These are phyloP conservation scores for Cordyceps cateniannulata DNA, from an alignment of 2,329 filamentous ascomycete genomes.

Conservation along the genomic window DNA sequence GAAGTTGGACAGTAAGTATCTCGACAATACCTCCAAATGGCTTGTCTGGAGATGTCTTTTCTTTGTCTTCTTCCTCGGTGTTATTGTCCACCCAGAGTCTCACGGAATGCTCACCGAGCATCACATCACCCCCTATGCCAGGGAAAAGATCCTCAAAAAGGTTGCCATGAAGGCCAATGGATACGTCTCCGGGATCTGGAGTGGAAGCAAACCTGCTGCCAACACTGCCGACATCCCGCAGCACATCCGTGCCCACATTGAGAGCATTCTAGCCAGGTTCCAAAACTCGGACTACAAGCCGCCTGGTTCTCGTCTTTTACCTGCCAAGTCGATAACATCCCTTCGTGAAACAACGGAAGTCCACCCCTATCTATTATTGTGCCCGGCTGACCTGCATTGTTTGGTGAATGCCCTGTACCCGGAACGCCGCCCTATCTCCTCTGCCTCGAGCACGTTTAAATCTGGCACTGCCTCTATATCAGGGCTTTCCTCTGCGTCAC, in stretches of 20 bases:
- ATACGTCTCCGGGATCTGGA: constrained; percentile 74
- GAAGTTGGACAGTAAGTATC: constrained; percentile 65
- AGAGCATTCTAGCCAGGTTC: constrained; percentile 64
- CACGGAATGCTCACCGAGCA: constrained; percentile 76
- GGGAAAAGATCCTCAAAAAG: constrained; percentile 73
- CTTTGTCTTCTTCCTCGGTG: constrained; percentile 74
- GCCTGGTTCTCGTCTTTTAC: constrained; percentile 53
- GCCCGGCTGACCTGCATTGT: constrained; percentile 71
- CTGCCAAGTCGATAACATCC: constrained; percentile 65
- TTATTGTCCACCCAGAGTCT: constrained; percentile 83
- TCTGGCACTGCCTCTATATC: constrained; percentile 62
- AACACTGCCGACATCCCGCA: constrained; percentile 44
- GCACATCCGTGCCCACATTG: constrained; percentile 61
- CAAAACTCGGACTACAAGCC: constrained; percentile 44
- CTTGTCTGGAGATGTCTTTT: constrained; percentile 91
- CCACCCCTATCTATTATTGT: constrained; percentile 73
- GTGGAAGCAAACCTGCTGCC: constrained; percentile 50
- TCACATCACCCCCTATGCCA: constrained; percentile 84
- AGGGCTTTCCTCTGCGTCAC: constrained; percentile 63
- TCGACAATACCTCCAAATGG: constrained; percentile 72
- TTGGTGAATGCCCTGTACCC: constrained; percentile 81
- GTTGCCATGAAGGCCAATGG: constrained; percentile 76
- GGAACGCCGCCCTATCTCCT: constrained; percentile 59
- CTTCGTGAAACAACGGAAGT: constrained; percentile 71
- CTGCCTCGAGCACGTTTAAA: constrained; percentile 53